Evolutionary conservation across 78 protist species (phyloP), one percentile per base, ranked within the genome.

Genomic region (Dictyostelium intermedium): DNA sequence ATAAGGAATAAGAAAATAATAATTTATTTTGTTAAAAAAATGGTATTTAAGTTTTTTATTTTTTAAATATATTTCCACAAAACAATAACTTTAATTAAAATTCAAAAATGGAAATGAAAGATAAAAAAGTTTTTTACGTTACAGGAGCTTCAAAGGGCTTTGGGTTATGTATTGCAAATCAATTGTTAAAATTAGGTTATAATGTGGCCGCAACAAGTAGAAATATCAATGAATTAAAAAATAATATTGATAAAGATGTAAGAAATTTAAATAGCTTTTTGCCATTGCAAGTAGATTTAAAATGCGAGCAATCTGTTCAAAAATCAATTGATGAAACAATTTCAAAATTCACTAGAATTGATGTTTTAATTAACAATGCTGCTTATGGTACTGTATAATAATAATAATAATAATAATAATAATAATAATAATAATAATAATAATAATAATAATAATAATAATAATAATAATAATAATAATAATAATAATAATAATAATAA

Each of bases 121-220:
- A 72, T 53, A 30, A 85, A 27, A 84, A 72, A 70, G 92, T 85
- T 30, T 85, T 16, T 0, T 85, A 35, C 35, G 66, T 85, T n/a
- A 85, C 92, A 37, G 92, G 92, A 9, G 47, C 92, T 0, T 41
- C 72, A 25, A 86, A 74, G 6, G 93, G 93, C 6, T 37, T 87
- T 5, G 93, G 93, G 6, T 23, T 80, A 41, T 11, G 9, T 7
- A 20, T 87, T 16, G 41, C 53, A 14, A n/a, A 87, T 18, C 41
- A 66, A 27, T 66, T 87, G 32, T 45, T 87, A 4, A 63, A 39
- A 34, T 1, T 30, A 4, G 93, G 85, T 1, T 66, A 16, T 39
- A 66, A 77, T n/a, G 93, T 87, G 5, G 93, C 60, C 8, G 84
- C 85, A 63, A 61, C 83, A 2, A 37, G 85, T 5, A 53, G 93